A percentile compares a stretch with the other conserved stretches of the same genome.
Conservation (phyloP, 371 early-diverging fungal genomes). For the Mortierella sp. region DNA sequence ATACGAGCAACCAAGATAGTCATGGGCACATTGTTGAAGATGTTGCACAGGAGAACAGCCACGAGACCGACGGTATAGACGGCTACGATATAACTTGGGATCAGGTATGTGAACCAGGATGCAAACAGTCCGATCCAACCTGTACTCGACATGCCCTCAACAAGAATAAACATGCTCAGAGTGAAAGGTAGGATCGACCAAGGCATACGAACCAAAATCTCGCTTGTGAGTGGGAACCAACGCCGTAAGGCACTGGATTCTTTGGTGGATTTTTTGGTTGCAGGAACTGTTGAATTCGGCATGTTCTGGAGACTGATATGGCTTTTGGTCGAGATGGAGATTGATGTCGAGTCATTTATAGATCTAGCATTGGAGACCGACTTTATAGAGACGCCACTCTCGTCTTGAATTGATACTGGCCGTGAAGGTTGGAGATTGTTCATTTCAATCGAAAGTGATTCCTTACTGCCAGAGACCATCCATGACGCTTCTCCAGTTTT, state of each 20-base stretch:
- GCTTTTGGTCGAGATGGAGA: too few species aligned
- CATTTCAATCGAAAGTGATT: too few species aligned
- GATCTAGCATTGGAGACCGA: too few species aligned
- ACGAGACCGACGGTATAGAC: slow-evolving; percentile 72
- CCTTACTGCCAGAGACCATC: too few species aligned
- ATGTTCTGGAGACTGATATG: too few species aligned
- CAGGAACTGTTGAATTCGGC: too few species aligned
- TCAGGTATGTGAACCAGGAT: slow-evolving; percentile 61
- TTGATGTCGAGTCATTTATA: too few species aligned
- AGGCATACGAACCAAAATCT: slow-evolving; percentile 73
- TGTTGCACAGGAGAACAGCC: slow-evolving; percentile 75
- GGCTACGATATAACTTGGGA: slow-evolving; percentile 65
- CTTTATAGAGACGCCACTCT: too few species aligned
- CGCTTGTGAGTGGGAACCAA: slow-evolving; percentile 61
- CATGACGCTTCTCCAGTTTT: too few species aligned
- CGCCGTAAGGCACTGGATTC: slow-evolving; percentile 8
- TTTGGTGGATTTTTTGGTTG: too few species aligned
- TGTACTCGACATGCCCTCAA: slow-evolving; percentile 69
- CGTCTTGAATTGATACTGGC: too few species aligned
- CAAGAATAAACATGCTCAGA: slow-evolving; percentile 86
- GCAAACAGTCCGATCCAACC: slow-evolving; percentile 82
- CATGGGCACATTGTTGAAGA: slow-evolving; percentile 88
- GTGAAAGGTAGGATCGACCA: slow-evolving; percentile 82
- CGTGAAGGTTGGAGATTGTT: too few species aligned
- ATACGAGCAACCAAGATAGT: slow-evolving; percentile 80